These are phyloP conservation scores for Alnus glutinosa DNA, from an alignment of 306 rosid genomes.

Conservation along the genomic window DNA sequence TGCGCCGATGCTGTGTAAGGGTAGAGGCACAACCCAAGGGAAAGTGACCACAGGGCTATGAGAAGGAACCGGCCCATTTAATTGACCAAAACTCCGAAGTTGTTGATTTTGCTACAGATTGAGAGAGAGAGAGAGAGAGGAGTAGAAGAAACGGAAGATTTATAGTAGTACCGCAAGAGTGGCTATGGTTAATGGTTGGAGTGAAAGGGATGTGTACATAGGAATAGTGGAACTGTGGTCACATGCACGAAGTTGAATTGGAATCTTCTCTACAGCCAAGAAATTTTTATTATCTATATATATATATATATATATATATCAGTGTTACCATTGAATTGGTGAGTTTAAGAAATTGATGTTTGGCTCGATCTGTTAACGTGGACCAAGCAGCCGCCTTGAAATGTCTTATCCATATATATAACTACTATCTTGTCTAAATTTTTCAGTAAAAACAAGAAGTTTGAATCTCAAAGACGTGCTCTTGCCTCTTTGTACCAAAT, in stretches of 20 bases:
- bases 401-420: not conserved
- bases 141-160: not conserved
- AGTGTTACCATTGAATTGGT: not conserved
- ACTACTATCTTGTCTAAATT: not conserved
- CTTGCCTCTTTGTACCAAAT: not conserved
- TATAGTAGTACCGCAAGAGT: not conserved
- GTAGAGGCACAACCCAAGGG: slow-evolving; percentile 35
- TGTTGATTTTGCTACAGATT: not conserved
- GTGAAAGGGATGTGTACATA: not conserved
- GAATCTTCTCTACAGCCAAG: not conserved
- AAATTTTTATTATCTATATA: not conserved
- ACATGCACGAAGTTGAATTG: not conserved
- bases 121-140: not conserved
- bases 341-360: no score
- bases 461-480: not conserved
- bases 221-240: not conserved
- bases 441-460: not conserved
- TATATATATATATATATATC: not conserved
- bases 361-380: not conserved
- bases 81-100: not conserved
- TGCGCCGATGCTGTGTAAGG: slow-evolving; percentile 53
- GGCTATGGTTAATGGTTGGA: not conserved
- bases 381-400: not conserved
- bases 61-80: slow-evolving; percentile 49
- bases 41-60: slow-evolving; percentile 37